These are phyloP conservation scores for Psilocybe cubensis DNA, from an alignment of 768 basidiomycete genomes.

Conservation along the genomic window DNA sequence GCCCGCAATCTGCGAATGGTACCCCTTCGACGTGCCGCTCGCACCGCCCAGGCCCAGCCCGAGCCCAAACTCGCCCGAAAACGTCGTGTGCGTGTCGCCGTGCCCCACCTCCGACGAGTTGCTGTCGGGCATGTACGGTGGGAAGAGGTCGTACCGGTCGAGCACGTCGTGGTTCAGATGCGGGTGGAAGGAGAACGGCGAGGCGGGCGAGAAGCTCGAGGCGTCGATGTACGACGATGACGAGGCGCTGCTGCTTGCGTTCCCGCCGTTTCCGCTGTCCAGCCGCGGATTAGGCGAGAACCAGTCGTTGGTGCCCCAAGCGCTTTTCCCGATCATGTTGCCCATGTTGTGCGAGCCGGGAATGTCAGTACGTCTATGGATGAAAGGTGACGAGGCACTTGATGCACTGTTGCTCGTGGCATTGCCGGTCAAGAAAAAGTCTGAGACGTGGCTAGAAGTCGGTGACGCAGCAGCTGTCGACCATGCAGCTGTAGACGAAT, in stretches of 20 bases:
- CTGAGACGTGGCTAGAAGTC: conserved; percentile 69
- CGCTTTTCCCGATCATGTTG: conserved; percentile 85
- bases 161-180: conserved; percentile 64
- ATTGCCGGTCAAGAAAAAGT: conserved; percentile 52
- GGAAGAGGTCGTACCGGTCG: conserved; percentile 83
- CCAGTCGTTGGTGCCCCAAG: conserved; percentile 86
- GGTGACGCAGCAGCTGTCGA: conserved; percentile 61
- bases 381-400: conserved; percentile 44
- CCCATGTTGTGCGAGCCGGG: conserved; percentile 35
- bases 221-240: conserved; percentile 39
- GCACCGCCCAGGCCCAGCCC: conserved; percentile 17
- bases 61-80: conserved; percentile 16
- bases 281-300: conserved; percentile 81
- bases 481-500: conserved; percentile 51
- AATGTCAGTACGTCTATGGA: conserved; percentile 41
- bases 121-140: conserved; percentile 50
- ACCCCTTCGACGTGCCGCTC: conserved; percentile 60
- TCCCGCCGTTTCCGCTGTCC: conserved; percentile 55
- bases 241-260: neutral
- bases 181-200: conserved; percentile 27
- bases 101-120: conserved; percentile 69
- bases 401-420: conserved; percentile 31
- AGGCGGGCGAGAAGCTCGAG: conserved; percentile 31
- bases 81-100: conserved; percentile 58
- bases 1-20: conserved; percentile 83